Conservation (phyloP, 805 yeast species). For the Myxozyma kluyveri region DNA sequence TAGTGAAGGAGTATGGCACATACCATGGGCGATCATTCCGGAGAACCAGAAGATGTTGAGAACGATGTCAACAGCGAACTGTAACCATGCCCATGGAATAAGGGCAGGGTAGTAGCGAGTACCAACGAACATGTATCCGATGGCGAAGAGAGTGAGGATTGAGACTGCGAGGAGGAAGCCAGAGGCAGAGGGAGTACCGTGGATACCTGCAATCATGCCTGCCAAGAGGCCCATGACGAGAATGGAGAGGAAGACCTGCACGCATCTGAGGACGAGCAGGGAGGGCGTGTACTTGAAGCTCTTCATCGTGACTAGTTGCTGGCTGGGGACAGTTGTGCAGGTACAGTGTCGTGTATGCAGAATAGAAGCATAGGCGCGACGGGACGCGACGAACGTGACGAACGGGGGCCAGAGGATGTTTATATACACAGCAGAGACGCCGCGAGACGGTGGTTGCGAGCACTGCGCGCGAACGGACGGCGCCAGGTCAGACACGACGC, state of each 20-base stretch:
- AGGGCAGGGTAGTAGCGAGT: slow-evolving; percentile 1
- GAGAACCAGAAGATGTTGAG: slow-evolving; percentile 17
- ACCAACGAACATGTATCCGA: slow-evolving; percentile 6
- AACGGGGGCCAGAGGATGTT: too few relatives aligned
- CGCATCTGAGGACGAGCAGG: slow-evolving; percentile 5
- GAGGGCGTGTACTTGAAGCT: background rate
- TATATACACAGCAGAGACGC: too few relatives aligned
- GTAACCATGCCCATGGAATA: background rate
- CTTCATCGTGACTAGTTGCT: too few relatives aligned
- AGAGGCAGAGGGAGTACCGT: background rate
- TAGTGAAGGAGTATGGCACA: background rate
- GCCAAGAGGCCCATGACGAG: slow-evolving; percentile 16
- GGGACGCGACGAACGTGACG: too few relatives aligned
- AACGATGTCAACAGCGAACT: slow-evolving; percentile 11
- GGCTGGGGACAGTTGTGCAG: too few relatives aligned
- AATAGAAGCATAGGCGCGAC: too few relatives aligned
- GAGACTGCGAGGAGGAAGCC: slow-evolving; percentile 12
- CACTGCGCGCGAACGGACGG: background rate
- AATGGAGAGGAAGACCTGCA: slow-evolving; percentile 8
- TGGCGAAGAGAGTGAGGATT: slow-evolving; percentile 6
- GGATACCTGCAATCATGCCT: background rate
- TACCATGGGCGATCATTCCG: slow-evolving; percentile 12
- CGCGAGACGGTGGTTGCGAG: too few relatives aligned
- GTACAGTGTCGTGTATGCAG: too few relatives aligned
- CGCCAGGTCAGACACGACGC: too few relatives aligned